Percentiles rank a stretch among this genome's conserved stretches.
Conservation (phyloP, 768 basidiomycete genomes). For the Exidia glandulosa region DNA sequence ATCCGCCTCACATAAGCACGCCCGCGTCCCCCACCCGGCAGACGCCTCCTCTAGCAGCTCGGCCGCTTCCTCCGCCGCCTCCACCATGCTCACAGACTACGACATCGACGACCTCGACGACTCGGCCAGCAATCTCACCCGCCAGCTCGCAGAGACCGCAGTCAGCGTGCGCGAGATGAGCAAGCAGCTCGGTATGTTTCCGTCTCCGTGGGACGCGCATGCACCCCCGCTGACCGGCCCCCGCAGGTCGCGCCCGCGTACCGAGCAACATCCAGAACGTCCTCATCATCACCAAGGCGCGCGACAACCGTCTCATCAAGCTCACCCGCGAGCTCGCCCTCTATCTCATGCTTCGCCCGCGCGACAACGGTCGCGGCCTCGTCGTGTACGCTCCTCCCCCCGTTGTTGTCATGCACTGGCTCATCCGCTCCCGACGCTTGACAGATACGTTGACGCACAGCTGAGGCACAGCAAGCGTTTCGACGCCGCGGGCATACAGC, state of each 20-base stretch:
- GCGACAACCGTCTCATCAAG: slow-evolving; percentile 92
- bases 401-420: slow-evolving; percentile 1
- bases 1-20: slow-evolving; percentile 6
- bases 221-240: background rate
- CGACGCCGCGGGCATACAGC: slow-evolving; percentile 80
- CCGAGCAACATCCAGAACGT: slow-evolving; percentile 86
- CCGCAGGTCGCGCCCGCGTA: slow-evolving; percentile 79
- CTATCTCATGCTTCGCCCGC: slow-evolving; percentile 87
- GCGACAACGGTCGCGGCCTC: slow-evolving; percentile 59
- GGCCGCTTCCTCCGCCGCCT: slow-evolving; percentile 13
- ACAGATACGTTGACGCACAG: slow-evolving; percentile 90
- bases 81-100: slow-evolving; percentile 11
- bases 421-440: slow-evolving; percentile 9
- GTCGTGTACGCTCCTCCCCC: slow-evolving; percentile 56
- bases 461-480: slow-evolving; percentile 83
- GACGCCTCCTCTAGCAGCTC: slow-evolving; percentile 10
- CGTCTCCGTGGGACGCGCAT: background rate
- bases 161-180: slow-evolving; percentile 97
- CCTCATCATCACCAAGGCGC: slow-evolving; percentile 92
- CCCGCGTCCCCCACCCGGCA: slow-evolving; percentile 3
- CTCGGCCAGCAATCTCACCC: slow-evolving; percentile 69
- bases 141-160: slow-evolving; percentile 91
- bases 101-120: slow-evolving; percentile 43
- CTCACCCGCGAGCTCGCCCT: slow-evolving; percentile 89
- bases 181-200: slow-evolving; percentile 76